A percentile compares a stretch with the other conserved stretches of the same genome.
Evolutionary conservation across 345 rosid species (phyloP).

Genomic region (Rhodomyrtus tomentosa): DNA sequence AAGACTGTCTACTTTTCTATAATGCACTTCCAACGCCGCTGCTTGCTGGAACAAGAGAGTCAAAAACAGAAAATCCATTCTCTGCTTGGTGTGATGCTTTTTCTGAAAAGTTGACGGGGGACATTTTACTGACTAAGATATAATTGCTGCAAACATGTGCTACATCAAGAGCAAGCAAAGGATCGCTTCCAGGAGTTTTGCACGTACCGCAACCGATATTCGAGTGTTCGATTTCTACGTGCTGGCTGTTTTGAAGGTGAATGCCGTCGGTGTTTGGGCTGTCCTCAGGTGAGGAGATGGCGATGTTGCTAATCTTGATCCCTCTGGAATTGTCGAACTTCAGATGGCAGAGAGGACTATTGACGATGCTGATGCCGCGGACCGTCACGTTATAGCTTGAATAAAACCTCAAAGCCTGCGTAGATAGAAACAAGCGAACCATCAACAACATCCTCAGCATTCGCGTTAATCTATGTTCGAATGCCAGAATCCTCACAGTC

Average conservation of each 20-base stretch:
- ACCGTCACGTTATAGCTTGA: constrained; percentile 59
- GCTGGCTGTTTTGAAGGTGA: constrained; percentile 71
- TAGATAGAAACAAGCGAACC: background rate
- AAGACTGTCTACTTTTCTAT: background rate
- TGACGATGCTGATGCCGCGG: constrained; percentile 52
- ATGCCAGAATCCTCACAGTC: constrained; percentile 27
- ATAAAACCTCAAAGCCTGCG: constrained; percentile 71
- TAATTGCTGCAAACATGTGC: background rate
- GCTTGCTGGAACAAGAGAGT: background rate
- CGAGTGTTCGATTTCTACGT: constrained; percentile 69
- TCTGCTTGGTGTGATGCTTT: background rate
- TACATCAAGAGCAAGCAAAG: background rate
- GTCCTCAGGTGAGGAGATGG: constrained; percentile 54
- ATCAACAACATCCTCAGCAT: background rate
- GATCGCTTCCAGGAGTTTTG: background rate
- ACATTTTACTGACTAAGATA: background rate
- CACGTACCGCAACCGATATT: constrained; percentile 52
- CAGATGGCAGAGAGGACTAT: constrained; percentile 80
- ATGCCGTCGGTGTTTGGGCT: constrained; percentile 92
- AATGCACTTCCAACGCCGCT: background rate
- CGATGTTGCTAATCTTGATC: constrained; percentile 43
- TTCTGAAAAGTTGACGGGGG: background rate
- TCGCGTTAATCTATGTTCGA: background rate
- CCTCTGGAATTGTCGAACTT: constrained; percentile 70
- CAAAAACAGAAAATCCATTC: background rate